These are phyloP conservation scores for Paramecium pentaurelia DNA, from an alignment of 73 alveolate genomes.

Conservation along the genomic window DNA sequence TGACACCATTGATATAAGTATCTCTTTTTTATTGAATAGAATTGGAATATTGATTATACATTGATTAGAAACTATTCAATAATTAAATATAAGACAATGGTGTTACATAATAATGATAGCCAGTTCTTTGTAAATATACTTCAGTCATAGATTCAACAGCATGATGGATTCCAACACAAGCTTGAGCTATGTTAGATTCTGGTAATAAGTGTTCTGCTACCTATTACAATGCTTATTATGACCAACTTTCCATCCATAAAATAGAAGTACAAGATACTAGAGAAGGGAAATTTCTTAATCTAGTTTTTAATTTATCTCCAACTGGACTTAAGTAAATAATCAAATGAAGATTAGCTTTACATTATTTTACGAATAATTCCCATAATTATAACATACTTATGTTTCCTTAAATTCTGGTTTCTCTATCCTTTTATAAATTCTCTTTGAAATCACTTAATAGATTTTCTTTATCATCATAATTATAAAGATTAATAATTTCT, in stretches of 20 bases:
- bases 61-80: conserved; percentile 70
- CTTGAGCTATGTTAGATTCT: conserved; percentile 65
- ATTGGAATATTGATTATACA: conserved; percentile 46
- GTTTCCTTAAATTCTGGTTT: conserved; percentile 61
- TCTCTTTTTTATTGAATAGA: conserved; percentile 74
- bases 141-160: conserved; percentile 59
- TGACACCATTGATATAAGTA: conserved; percentile 86
- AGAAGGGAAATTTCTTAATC: conserved; percentile 87
- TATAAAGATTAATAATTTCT: conserved; percentile 87
- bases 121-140: conserved; percentile 49
- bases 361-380: conserved; percentile 81
- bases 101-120: conserved; percentile 63
- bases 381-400: conserved; percentile 70
- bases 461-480: conserved; percentile 87
- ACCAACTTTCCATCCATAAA: conserved; percentile 94
- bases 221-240: conserved; percentile 84
- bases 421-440: conserved; percentile 74
- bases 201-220: conserved; percentile 68
- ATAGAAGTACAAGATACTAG: conserved; percentile 88
- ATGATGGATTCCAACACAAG: conserved; percentile 87
- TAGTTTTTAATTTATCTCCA: conserved; percentile 81
- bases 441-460: conserved; percentile 81
- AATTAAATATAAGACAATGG: conserved; percentile 70
- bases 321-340: conserved; percentile 88
- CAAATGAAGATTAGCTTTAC: conserved; percentile 86